Base-by-base conservation (phyloP, 139 green algal genomes). In the Raphidocelis subcapitata region DNA sequence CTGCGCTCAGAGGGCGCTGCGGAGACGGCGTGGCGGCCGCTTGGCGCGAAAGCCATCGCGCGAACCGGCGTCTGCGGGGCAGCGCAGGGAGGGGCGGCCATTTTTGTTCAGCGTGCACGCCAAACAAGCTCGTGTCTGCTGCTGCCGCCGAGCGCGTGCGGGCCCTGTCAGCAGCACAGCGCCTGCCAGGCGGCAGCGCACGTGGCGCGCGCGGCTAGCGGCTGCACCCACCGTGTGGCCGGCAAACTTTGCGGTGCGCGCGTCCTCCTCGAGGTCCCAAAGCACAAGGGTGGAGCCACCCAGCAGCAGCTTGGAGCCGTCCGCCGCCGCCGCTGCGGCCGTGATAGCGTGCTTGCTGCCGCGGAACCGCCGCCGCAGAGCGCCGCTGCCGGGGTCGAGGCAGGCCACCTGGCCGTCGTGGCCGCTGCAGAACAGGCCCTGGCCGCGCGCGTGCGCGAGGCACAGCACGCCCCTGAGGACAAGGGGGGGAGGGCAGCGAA, bases 151-250 rank as follows among this genome's bases (percentile, higher is more conserved):
- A 28, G 5, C 57, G 29, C n/a, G 36, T 63, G 18, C 55, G 55
- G n/a, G n/a, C n/a, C n/a, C n/a, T n/a, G n/a, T n/a, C n/a, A n/a
- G n/a, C n/a, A n/a, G n/a, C n/a, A n/a, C n/a, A n/a, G n/a, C n/a
- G n/a, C n/a, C n/a, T n/a, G n/a, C n/a, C n/a, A n/a, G n/a, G n/a
- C n/a, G n/a, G n/a, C n/a, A n/a, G n/a, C n/a, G n/a, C n/a, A n/a
- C n/a, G n/a, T n/a, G n/a, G n/a, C n/a, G n/a, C n/a, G n/a, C n/a
- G n/a, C n/a, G n/a, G n/a, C n/a, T 12, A 44, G 57, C 57, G 20
- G 28, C 29, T 64, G 57, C 57, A n/a, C 18, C 1, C 72, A 93
- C 87, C 66, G 85, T 65, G 70, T 94, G 89, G 18, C 87, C 89
- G 0, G 86, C 83, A 65, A 86, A 87, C 74, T 91, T 91, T 21